Evolutionary conservation across 2,329 filamentous ascomycete species (phyloP).

Genomic region (Aspergillus melleus): DNA sequence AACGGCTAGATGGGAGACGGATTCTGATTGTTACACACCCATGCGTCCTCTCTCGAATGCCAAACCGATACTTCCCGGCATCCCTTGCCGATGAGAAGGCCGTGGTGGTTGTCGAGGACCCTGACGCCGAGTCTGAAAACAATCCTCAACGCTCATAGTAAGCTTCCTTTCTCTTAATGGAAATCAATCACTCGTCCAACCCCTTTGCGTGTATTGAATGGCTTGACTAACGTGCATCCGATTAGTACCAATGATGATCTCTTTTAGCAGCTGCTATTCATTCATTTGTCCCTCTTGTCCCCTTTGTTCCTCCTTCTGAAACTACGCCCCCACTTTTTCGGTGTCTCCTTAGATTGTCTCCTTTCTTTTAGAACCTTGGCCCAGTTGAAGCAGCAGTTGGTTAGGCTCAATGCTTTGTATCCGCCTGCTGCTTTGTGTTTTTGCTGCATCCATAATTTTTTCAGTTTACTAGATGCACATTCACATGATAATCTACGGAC

Average conservation of each 20-base stretch:
- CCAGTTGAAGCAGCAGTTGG: too few species aligned
- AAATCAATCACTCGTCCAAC: too few species aligned
- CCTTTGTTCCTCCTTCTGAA: too few species aligned
- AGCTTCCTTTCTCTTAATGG: background rate
- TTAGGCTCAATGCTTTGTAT: background rate
- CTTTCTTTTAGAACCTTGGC: too few species aligned
- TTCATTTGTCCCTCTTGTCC: too few species aligned
- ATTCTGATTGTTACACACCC: background rate
- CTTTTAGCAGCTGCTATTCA: too few species aligned
- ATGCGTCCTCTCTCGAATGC: background rate
- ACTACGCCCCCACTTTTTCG: too few species aligned
- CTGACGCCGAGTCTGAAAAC: background rate
- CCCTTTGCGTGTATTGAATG: too few species aligned
- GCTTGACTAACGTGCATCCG: too few species aligned
- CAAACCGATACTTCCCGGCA: background rate
- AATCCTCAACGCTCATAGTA: background rate
- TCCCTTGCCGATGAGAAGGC: background rate
- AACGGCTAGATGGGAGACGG: background rate
- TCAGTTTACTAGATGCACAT: background rate
- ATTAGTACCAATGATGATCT: too few species aligned
- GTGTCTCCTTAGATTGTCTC: too few species aligned
- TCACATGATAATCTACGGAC: too few species aligned
- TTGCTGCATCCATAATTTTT: background rate
- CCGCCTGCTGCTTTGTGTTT: background rate
- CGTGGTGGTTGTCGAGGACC: background rate